Conservation (phyloP, 306 rosid genomes). For the Malus orientalis region DNA sequence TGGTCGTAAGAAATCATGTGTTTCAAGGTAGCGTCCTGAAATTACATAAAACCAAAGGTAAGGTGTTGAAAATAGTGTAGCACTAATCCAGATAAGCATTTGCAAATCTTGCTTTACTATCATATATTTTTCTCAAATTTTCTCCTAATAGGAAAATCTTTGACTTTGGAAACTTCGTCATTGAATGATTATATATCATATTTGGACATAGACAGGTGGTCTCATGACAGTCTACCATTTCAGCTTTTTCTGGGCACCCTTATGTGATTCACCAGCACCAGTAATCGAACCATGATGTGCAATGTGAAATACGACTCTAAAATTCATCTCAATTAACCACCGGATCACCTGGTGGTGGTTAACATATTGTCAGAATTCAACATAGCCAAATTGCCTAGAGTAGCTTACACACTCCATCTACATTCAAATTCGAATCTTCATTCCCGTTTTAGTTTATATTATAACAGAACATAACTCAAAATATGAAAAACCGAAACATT, state of each 20-base stretch:
- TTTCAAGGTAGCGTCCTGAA: constrained; percentile 65
- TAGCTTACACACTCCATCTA: background rate
- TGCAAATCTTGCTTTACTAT: background rate
- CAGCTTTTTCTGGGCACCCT: rapidly evolving
- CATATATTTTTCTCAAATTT: background rate
- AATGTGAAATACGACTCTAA: too few species aligned
- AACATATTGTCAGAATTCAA: too few species aligned
- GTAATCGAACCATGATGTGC: too few species aligned
- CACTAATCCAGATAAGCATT: background rate
- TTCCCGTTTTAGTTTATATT: background rate
- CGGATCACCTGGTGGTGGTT: too few species aligned
- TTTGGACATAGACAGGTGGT: too few species aligned
- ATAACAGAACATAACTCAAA: background rate
- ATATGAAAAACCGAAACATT: background rate
- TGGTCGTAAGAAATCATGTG: constrained; percentile 93
- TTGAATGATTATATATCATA: too few species aligned
- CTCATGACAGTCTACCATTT: too few species aligned
- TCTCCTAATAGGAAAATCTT: background rate
- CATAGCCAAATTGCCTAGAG: too few species aligned
- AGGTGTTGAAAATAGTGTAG: background rate
- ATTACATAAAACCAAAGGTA: constrained; percentile 4
- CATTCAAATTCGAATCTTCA: too few species aligned
- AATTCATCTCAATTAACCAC: too few species aligned
- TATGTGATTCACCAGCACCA: too few species aligned
- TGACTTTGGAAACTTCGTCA: background rate